Conservation (phyloP, 257 asterid species). For the Pogostemon cablin region DNA sequence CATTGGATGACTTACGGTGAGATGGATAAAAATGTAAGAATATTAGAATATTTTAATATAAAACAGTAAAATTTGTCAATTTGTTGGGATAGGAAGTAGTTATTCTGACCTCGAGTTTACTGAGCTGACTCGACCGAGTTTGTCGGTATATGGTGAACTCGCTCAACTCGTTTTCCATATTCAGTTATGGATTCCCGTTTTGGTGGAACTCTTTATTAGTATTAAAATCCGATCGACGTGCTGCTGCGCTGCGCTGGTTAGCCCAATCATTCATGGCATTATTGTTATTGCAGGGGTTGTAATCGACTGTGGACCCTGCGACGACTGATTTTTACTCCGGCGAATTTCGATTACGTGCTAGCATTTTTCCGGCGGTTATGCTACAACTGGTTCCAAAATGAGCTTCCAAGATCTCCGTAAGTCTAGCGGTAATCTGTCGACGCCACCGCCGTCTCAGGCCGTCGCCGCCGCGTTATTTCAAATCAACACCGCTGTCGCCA, state of each 20-base stretch:
- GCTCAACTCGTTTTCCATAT: too few species aligned
- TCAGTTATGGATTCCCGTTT: neutral
- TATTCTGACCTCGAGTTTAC: too few species aligned
- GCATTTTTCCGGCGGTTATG: neutral
- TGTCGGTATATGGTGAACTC: too few species aligned
- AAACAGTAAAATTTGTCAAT: too few species aligned
- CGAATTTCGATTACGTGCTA: neutral
- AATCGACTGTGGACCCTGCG: slow-evolving; percentile 17
- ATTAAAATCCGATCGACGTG: neutral
- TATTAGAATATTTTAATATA: too few species aligned
- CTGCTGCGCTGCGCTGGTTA: neutral
- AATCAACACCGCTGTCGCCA: slow-evolving; percentile 33
- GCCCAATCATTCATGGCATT: neutral
- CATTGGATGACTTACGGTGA: too few species aligned
- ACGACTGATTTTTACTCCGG: neutral
- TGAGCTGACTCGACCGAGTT: too few species aligned
- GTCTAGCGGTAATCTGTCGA: neutral
- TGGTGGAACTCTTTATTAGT: neutral
- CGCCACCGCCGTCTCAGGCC: slow-evolving; percentile 21
- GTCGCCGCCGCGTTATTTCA: slow-evolving; percentile 29
- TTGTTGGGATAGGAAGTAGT: too few species aligned
- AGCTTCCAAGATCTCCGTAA: slow-evolving; percentile 29
- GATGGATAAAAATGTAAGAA: too few species aligned
- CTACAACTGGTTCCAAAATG: neutral
- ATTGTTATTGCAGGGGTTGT: neutral